These are phyloP conservation scores for Herpetomonas tarakana DNA, from an alignment of 208 protist species.

Conservation along the genomic window DNA sequence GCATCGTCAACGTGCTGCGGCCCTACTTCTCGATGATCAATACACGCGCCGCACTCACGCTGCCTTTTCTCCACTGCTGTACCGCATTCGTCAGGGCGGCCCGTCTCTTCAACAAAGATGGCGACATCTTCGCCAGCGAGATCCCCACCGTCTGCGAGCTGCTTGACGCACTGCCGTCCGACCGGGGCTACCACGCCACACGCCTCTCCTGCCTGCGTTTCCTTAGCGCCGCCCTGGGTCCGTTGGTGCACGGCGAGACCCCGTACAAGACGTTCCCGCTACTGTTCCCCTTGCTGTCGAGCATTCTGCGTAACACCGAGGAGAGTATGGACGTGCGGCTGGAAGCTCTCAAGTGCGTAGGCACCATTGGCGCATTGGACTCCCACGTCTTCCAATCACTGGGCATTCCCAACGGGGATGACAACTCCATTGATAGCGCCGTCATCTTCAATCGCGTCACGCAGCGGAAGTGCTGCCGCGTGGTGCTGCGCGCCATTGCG, in stretches of 20 bases:
- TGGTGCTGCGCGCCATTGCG: conserved; percentile 56
- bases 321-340: conserved; percentile 75
- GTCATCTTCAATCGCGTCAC: conserved; percentile 35
- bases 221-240: conserved; percentile 58
- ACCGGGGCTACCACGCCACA: conserved; percentile 41
- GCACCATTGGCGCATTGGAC: conserved; percentile 76
- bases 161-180: conserved; percentile 53
- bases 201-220: conserved; percentile 76
- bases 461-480: conserved; percentile 71
- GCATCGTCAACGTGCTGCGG: conserved; percentile 56
- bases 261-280: conserved; percentile 72
- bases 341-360: conserved; percentile 73
- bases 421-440: conserved; percentile 21
- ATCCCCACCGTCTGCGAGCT: conserved; percentile 52
- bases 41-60: conserved; percentile 38
- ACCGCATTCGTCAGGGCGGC: conserved; percentile 64
- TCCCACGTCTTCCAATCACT: conserved; percentile 72
- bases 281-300: conserved; percentile 63
- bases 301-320: conserved; percentile 55
- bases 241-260: conserved; percentile 51
- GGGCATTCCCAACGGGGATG: conserved; percentile 19
- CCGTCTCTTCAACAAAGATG: conserved; percentile 45
- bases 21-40: conserved; percentile 49
- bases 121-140: conserved; percentile 51
- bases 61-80: conserved; percentile 68